Conservation (phyloP, 2,329 filamentous ascomycete species). For the Zopfia rhizophila region DNA sequence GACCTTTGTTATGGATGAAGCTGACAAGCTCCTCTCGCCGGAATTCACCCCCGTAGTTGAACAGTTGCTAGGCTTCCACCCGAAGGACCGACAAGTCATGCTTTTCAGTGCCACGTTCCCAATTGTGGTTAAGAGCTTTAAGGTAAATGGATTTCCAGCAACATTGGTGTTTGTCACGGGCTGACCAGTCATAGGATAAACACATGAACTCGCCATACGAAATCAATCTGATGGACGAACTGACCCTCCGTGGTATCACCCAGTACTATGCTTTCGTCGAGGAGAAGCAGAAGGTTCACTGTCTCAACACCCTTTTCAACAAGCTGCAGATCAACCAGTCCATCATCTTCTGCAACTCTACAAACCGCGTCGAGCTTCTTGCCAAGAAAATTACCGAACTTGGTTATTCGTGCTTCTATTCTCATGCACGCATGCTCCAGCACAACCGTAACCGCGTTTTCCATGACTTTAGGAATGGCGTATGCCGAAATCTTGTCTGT, state of each 20-base stretch:
- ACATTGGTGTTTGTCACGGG: conserved; percentile 1
- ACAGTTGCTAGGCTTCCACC: conserved; percentile 92
- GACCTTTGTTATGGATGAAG: conserved; percentile 99
- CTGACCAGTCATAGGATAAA: conserved; percentile 71
- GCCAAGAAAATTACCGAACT: conserved; percentile 99
- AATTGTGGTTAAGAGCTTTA: conserved; percentile 96
- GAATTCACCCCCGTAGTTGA: conserved; percentile 99
- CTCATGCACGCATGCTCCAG: conserved; percentile 97
- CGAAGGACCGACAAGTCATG: conserved; percentile 98
- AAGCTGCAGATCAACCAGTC: conserved; percentile 99
- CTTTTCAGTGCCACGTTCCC: conserved; percentile 99
- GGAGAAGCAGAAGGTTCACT: conserved; percentile 99
- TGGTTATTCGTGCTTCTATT: conserved; percentile 99
- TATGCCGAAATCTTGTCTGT: conserved; percentile 97
- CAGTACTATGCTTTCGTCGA: conserved; percentile 99
- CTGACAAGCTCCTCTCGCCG: conserved; percentile 94
- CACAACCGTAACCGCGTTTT: conserved; percentile 97
- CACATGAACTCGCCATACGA: conserved; percentile 97
- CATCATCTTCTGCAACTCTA: conserved; percentile 99
- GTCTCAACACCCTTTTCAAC: conserved; percentile 97
- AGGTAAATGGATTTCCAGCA: conserved; percentile 50
- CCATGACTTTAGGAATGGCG: conserved; percentile 98
- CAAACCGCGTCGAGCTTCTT: conserved; percentile 94
- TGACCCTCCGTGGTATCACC: conserved; percentile 96
- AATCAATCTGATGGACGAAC: conserved; percentile 99